phyloP scores from a whole-genome alignment of 257 asterid genomes.

The Capsicum baccatum region DNA sequence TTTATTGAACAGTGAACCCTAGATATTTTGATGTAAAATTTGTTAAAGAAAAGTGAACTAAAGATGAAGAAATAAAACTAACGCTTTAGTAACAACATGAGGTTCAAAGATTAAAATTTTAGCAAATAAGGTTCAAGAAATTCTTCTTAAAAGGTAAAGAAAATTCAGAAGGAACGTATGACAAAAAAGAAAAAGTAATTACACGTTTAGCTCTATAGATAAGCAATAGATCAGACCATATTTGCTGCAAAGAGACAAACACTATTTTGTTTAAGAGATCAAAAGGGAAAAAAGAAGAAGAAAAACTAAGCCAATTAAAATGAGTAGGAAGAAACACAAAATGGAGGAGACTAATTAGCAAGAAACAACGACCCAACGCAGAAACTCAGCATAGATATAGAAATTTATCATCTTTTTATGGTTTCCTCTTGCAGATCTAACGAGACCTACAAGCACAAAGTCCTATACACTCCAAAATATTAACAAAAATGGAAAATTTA shows the following conservation, averaged over 20 bases:
- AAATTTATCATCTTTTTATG: conserved; percentile 71
- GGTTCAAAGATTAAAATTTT: conserved; percentile 7
- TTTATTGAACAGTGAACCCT: conserved; percentile 22
- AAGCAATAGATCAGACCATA: conserved; percentile 16
- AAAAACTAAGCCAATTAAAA: conserved; percentile 23
- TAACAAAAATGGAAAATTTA: conserved; percentile 77
- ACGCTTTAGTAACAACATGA: not conserved
- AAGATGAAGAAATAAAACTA: not conserved
- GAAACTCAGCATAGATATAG: conserved; percentile 60
- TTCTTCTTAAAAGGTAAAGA: not conserved
- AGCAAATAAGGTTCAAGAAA: not conserved
- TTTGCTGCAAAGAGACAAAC: conserved; percentile 15
- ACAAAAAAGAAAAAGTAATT: not conserved
- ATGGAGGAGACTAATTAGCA: conserved; percentile 36
- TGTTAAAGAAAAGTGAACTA: not conserved
- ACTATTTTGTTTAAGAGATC: conserved; percentile 19
- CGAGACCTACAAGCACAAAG: conserved; percentile 71
- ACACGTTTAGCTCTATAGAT: not conserved
- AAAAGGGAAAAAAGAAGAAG: not conserved
- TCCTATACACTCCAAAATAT: conserved; percentile 67
- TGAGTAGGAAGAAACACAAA: conserved; percentile 38
- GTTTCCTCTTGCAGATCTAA: conserved; percentile 98
- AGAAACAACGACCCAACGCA: conserved; percentile 34
- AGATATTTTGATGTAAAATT: not conserved
- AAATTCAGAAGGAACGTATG: not conserved